Conservation (phyloP, 306 rosid species). For the Casuarina glauca region DNA sequence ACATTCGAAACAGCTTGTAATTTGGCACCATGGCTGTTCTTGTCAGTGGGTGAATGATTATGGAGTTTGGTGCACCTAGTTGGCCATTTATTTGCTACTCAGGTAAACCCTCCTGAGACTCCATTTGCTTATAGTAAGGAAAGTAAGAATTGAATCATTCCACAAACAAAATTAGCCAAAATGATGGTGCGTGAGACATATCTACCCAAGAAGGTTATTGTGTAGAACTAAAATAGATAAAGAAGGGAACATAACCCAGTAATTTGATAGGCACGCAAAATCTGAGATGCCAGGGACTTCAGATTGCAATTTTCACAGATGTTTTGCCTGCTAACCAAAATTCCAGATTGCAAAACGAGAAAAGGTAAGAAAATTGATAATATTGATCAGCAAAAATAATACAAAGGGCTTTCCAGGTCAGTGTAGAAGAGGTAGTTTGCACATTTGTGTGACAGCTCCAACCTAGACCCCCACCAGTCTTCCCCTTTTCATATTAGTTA, state of each 20-base stretch:
- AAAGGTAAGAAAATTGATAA: conserved; percentile 29
- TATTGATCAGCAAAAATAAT: conserved; percentile 41
- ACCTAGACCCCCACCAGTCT: conserved; percentile 30
- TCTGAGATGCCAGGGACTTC: neutral
- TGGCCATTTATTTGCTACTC: no score
- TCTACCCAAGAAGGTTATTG: no score
- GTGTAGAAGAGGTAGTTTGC: conserved; percentile 41
- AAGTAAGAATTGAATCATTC: no score
- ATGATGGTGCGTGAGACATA: no score
- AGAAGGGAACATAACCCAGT: neutral
- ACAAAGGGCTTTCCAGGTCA: conserved; percentile 40
- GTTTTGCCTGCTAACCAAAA: neutral
- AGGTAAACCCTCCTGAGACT: no score
- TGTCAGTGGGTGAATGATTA: no score
- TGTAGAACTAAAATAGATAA: no score
- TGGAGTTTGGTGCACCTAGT: no score
- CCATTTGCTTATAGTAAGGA: no score
- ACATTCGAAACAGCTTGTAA: no score
- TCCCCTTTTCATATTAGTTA: conserved; percentile 37
- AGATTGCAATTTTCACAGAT: neutral
- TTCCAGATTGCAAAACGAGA: conserved; percentile 10
- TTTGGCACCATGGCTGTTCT: no score
- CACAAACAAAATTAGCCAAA: no score
- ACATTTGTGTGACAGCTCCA: conserved; percentile 32
- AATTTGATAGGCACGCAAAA: neutral